Evolutionary conservation across 441 rosid species (phyloP), one percentile per base, ranked within the genome.

Genomic region (Aleurites moluccanus): DNA sequence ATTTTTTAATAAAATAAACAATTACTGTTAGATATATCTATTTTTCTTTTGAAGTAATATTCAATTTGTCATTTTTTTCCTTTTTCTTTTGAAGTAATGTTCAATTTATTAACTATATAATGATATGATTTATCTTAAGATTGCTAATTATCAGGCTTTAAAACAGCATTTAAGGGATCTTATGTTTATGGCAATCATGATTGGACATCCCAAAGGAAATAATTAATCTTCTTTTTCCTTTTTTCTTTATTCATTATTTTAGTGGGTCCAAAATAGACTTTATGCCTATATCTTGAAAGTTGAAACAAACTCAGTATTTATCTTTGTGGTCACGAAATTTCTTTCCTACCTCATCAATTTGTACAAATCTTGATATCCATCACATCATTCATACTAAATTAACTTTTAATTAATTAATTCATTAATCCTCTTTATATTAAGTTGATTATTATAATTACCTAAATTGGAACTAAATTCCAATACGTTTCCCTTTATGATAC

Each of bases 251-350:
- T 57, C 63, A 7, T 49, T 50, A 10, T 33, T 2, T 47, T 16
- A 20, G 63, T 47, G 69, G 76, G 62, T 53, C 69, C 69, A 73
- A 52, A 50, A 15, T 11, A 38, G 63, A 63, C 63, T 59, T 72
- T 27, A 47, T 72, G 68, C 68, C 2, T 28, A n/a, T 47, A 68
- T 35, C 45, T 25, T 53, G 45, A 62, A 72, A 47, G 25, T 35
- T 3, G 40, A 38, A 38, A 38, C 40, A 52, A 64, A 53, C 10
- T 40, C 40, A 38, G 16, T 5, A 40, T 65, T 75, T 60, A 21
- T 56, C 72, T 57, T 45, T 20, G 38, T 28, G 8, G 8, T 67
- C 59, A n/a, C 30, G 67, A 74, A 66, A 67, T 57, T 67, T 60
- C 55, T 33, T n/a, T 65, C 63, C 28, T 73, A 21, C 25, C 60